phyloP scores from a whole-genome alignment of 176 grass and related monocot genomes.

The Phyllostachys edulis region DNA sequence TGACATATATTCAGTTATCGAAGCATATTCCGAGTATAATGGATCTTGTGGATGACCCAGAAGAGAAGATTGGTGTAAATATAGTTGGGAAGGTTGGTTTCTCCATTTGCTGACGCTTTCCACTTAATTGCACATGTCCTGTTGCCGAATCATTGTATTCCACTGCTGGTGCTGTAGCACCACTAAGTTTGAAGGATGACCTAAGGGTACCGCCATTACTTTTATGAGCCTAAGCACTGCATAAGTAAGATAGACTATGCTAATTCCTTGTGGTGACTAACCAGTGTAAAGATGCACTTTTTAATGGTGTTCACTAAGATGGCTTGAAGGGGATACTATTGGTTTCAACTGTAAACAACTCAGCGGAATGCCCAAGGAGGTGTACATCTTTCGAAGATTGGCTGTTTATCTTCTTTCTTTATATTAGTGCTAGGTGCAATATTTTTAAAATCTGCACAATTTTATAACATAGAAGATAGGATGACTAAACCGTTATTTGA shows the following conservation, averaged over 20 bases:
- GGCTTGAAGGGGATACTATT: background rate
- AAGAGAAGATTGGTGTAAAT: conserved; percentile 88
- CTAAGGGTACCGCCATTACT: background rate
- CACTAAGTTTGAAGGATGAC: background rate
- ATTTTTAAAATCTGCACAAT: background rate
- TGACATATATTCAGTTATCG: conserved; percentile 71
- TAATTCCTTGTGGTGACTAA: background rate
- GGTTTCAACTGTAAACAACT: background rate
- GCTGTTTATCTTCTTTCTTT: background rate
- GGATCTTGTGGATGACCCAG: conserved; percentile 61
- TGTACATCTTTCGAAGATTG: background rate
- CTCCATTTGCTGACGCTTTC: background rate
- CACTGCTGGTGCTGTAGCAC: background rate
- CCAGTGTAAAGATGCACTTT: background rate
- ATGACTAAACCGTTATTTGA: background rate
- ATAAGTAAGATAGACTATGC: background rate
- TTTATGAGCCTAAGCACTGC: background rate
- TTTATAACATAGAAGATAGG: background rate
- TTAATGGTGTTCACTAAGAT: background rate
- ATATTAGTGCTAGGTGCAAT: background rate
- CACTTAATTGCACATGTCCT: background rate
- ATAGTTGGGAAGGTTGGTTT: conserved; percentile 81
- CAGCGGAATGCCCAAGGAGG: background rate
- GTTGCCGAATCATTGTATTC: background rate
- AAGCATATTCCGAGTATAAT: conserved; percentile 70